Evolutionary conservation across 345 rosid genomes (phyloP).

Genomic region (Luvunga scandens): DNA sequence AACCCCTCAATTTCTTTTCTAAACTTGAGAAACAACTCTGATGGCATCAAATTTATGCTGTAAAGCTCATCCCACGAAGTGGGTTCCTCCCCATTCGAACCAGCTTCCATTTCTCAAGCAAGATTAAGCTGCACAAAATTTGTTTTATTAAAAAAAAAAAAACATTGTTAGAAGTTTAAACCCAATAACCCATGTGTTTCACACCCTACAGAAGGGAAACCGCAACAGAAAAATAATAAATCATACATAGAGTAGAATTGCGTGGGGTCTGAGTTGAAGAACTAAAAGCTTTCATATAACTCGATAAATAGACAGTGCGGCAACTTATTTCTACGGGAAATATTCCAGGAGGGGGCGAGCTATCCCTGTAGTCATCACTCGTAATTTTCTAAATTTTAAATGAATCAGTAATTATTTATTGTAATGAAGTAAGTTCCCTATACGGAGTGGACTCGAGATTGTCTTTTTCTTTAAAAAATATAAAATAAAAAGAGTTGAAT

Average conservation of each 20-base stretch:
- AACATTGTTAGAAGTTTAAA: neutral
- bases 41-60: slow-evolving; percentile 69
- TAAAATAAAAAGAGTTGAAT: no score
- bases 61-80: slow-evolving; percentile 83
- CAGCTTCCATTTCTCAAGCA: slow-evolving; percentile 40
- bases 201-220: neutral
- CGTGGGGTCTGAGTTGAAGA: neutral
- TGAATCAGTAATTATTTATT: neutral
- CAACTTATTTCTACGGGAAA: neutral
- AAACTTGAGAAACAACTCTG: slow-evolving; percentile 81
- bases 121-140: neutral
- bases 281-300: neutral
- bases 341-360: neutral
- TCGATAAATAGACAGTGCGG: neutral
- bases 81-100: slow-evolving; percentile 52
- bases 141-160: neutral
- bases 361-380: no score
- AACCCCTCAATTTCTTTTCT: slow-evolving; percentile 82
- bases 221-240: neutral
- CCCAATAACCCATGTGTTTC: neutral
- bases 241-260: neutral
- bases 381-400: no score
- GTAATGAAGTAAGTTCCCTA: no score
- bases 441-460: neutral
- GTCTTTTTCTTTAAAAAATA: no score